These are phyloP conservation scores for Phialemonium atrogriseum DNA, from an alignment of 2,329 filamentous ascomycete species.

Conservation along the genomic window DNA sequence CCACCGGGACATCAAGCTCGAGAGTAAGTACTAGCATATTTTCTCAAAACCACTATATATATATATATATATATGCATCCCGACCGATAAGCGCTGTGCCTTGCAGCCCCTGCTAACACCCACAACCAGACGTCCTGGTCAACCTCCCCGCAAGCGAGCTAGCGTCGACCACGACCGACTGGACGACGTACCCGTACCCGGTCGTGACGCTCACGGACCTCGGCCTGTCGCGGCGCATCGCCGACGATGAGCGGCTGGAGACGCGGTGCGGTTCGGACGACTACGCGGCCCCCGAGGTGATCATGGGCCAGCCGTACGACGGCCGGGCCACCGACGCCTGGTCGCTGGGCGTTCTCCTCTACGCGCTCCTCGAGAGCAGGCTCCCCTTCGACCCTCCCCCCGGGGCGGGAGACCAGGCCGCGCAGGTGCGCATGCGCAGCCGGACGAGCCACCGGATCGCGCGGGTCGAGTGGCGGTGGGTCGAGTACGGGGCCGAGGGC, in stretches of 20 bases:
- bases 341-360: constrained; percentile 88
- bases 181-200: constrained; percentile 68
- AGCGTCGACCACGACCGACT: constrained; percentile 54
- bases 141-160: constrained; percentile 68
- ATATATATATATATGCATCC: too few species aligned
- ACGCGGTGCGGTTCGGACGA: constrained; percentile 95
- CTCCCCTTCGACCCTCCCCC: constrained; percentile 89
- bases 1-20: constrained; percentile 94
- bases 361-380: constrained; percentile 86
- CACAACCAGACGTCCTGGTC: constrained; percentile 71
- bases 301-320: constrained; percentile 92
- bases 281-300: constrained; percentile 92
- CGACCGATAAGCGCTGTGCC: too few species aligned
- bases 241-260: constrained; percentile 79
- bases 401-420: constrained; percentile 63
- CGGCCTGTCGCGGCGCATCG: constrained; percentile 77
- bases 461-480: constrained; percentile 91
- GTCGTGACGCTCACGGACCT: constrained; percentile 87
- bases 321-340: constrained; percentile 88
- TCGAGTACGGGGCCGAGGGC: constrained; percentile 68
- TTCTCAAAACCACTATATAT: too few species aligned
- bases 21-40: too few species aligned
- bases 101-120: background rate
- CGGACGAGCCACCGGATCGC: constrained; percentile 91
- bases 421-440: constrained; percentile 55